Conservation (phyloP, 345 rosid species). For the Eucalyptus paniculata region DNA sequence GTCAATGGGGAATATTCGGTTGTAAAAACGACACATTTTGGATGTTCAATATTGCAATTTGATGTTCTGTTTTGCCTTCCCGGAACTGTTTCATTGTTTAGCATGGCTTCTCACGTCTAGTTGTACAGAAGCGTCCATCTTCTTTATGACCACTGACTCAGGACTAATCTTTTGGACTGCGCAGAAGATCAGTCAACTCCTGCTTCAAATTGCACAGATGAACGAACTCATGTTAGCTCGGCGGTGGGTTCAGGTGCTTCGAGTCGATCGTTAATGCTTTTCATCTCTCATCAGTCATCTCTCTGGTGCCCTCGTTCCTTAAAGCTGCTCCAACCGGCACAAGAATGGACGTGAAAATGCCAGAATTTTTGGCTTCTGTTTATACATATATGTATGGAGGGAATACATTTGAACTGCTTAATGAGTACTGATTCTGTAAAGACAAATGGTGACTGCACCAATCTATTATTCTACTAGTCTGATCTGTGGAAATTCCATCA, state of each 20-base stretch:
- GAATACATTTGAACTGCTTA: not conserved
- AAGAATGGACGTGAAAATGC: not conserved
- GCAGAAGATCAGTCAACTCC: constrained; percentile 35
- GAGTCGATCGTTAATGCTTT: constrained; percentile 2
- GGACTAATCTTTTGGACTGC: not conserved
- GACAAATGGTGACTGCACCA: not conserved
- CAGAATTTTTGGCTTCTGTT: not conserved
- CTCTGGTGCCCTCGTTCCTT: not conserved
- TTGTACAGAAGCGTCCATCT: not conserved
- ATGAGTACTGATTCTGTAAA: not conserved
- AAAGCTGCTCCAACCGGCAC: not conserved
- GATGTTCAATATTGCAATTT: not conserved
- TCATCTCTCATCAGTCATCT: not conserved
- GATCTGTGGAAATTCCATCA: not conserved
- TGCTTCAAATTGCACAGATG: constrained; percentile 26
- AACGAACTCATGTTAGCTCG: constrained; percentile 14
- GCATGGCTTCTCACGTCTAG: not conserved
- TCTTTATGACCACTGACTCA: not conserved
- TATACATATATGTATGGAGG: not conserved
- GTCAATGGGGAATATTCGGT: not conserved
- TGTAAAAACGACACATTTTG: not conserved
- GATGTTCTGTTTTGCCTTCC: not conserved
- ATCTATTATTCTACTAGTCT: not conserved
- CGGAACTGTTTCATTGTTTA: not conserved
- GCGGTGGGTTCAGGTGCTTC: constrained; percentile 22